phyloP scores from a whole-genome alignment of 176 grass and related monocot genomes.

The Carex parvula region DNA sequence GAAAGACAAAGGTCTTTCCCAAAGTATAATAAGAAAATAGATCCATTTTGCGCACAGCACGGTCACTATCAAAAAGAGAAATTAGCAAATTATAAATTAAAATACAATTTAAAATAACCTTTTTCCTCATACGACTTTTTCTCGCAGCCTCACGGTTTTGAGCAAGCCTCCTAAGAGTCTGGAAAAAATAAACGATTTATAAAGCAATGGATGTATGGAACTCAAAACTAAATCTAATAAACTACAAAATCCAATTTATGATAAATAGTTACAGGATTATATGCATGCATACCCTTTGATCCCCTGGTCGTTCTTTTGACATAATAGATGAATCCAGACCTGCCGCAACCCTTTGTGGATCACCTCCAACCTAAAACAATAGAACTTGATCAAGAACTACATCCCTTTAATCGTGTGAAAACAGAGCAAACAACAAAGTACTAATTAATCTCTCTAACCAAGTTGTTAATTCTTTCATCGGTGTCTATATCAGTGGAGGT shows the following conservation, averaged over 20 bases:
- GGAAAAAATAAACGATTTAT: neutral
- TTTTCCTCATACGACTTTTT: constrained; percentile 90
- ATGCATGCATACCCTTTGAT: constrained; percentile 48
- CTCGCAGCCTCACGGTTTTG: constrained; percentile 87
- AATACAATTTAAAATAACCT: constrained; percentile 29
- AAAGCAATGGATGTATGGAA: neutral
- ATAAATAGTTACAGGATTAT: neutral
- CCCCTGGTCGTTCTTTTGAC: constrained; percentile 53
- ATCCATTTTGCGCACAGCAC: too few relatives aligned
- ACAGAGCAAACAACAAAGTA: neutral
- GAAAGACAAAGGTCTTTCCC: neutral
- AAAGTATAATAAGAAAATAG: neutral
- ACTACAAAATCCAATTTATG: neutral
- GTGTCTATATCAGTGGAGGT: constrained; percentile 63
- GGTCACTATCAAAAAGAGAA: neutral
- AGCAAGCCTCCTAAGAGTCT: constrained; percentile 69
- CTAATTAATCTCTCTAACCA: neutral
- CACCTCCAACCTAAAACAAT: constrained; percentile 23
- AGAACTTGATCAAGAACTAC: neutral
- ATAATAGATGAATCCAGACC: constrained; percentile 37
- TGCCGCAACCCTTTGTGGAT: constrained; percentile 12
- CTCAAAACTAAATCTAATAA: neutral
- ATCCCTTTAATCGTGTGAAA: neutral
- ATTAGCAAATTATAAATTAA: neutral
- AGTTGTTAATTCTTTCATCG: constrained; percentile 30